phyloP scores from a whole-genome alignment of 2,329 filamentous ascomycete species.

The Colletotrichum sp. region DNA sequence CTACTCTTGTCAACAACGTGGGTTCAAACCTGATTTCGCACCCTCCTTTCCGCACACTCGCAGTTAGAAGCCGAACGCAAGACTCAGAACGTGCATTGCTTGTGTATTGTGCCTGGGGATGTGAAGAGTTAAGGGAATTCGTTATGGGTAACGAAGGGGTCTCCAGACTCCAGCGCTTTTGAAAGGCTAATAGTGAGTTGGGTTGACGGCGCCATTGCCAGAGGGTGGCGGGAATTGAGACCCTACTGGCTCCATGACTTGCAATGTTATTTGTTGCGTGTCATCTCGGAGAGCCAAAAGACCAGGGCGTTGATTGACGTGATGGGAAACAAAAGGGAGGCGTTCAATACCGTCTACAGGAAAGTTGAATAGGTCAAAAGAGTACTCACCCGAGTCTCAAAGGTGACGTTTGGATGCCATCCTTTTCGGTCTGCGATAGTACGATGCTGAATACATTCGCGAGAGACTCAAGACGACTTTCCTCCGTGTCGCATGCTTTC shows the following conservation, averaged over 20 bases:
- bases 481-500: constrained; percentile 52
- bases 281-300: constrained; percentile 4
- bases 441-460: constrained; percentile 34
- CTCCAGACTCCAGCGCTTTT: constrained; percentile 2
- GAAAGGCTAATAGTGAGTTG: constrained; percentile 23
- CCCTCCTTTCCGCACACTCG: background rate
- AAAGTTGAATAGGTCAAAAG: background rate
- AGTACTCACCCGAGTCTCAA: background rate
- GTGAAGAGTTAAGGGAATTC: background rate
- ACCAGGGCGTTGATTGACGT: background rate
- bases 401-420: background rate
- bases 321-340: background rate
- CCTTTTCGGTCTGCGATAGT: background rate
- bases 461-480: constrained; percentile 57
- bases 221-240: constrained; percentile 26
- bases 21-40: background rate
- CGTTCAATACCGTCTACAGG: background rate
- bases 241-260: constrained; percentile 31
- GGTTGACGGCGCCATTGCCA: constrained; percentile 27
- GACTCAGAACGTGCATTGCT: constrained; percentile 3
- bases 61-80: background rate
- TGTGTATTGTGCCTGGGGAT: background rate
- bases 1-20: background rate
- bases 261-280: background rate
- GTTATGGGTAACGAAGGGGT: background rate